Evolutionary conservation across 495 filamentous ascomycete genomes (phyloP), one percentile per base, ranked within the genome.

Genomic region (Pseudomonodictys pantanalensis): DNA sequence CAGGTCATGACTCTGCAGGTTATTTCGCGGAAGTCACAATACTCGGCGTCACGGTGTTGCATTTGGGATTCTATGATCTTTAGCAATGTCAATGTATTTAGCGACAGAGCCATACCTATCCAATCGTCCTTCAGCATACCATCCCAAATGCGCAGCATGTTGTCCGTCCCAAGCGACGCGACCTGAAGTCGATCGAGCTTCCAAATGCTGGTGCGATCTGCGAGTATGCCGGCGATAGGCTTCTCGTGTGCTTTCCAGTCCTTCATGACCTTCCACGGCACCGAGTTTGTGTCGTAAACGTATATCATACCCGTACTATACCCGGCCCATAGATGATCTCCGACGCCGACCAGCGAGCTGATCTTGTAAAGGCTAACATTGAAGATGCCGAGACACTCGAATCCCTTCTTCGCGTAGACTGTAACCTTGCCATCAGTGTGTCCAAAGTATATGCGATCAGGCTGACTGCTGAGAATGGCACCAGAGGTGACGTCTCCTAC

Each of bases 261-360:
- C 73, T 98, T 98, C 75, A 86, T 86, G 12, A 92, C 85, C 6
- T 76, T 81, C 93, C 93, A 98, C 0, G 95, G 93, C 30, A 82
- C 86, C 23, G 83, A 81, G 7, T 72, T 80, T 26, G 89, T 87
- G 68, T 97, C 92, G 69, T 96, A 98, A 11, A 97, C 88, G 60
- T 90, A 91, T 26, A 96, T 84, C 83, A 88, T 96, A n/a, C 93
- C 93, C 2, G 87, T 96, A 68, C 91, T 96, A 73, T 90, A 97
- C 6, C 84, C 95, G 30, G 91, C 90, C 93, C 93, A 98, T 8
- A 98, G 80, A 70, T 90, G 83, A 58, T 85, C 82, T 0, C 91
- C 92, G 8, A 91, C 88, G 7, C 91, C 89, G 17, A 83, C 83
- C 25, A 98, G 79, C 25, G 89, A 87, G 67, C 90, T 96, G 73